A percentile compares a stretch with the other conserved stretches of the same genome.
These are phyloP conservation scores for Phoenix roebelenii DNA, from an alignment of 176 grass and related monocot species.

Conservation along the genomic window DNA sequence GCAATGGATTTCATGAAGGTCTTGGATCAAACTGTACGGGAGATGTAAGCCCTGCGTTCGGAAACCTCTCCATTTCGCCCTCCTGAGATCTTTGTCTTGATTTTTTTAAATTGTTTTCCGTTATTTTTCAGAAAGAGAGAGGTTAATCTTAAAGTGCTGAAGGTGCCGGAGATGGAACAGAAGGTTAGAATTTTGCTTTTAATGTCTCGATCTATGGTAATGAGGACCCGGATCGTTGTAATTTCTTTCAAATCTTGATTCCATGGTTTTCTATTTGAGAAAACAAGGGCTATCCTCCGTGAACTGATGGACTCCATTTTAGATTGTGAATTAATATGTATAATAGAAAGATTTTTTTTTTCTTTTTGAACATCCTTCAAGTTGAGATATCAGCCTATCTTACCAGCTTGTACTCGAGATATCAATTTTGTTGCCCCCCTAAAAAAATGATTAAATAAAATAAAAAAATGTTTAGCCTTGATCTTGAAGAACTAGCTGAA, in stretches of 20 bases:
- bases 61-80: not conserved
- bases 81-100: conserved; percentile 3
- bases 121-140: conserved; percentile 59
- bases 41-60: conserved; percentile 57
- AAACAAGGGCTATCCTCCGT: too few species aligned
- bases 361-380: too few species aligned
- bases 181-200: conserved; percentile 33
- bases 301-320: too few species aligned
- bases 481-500: too few species aligned
- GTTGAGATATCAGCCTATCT: too few species aligned
- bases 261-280: too few species aligned
- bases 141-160: conserved; percentile 76
- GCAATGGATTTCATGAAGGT: conserved; percentile 99
- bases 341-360: too few species aligned
- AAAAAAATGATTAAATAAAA: too few species aligned
- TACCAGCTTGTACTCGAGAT: too few species aligned
- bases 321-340: too few species aligned
- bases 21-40: conserved; percentile 90
- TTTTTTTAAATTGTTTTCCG: not conserved
- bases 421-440: too few species aligned
- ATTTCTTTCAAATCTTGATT: not conserved
- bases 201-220: not conserved
- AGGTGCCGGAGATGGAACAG: conserved; percentile 84
- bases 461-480: too few species aligned
- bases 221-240: not conserved